Evolutionary conservation across 2,329 filamentous ascomycete genomes (phyloP).

Genomic region (Epichloe bromicola): DNA sequence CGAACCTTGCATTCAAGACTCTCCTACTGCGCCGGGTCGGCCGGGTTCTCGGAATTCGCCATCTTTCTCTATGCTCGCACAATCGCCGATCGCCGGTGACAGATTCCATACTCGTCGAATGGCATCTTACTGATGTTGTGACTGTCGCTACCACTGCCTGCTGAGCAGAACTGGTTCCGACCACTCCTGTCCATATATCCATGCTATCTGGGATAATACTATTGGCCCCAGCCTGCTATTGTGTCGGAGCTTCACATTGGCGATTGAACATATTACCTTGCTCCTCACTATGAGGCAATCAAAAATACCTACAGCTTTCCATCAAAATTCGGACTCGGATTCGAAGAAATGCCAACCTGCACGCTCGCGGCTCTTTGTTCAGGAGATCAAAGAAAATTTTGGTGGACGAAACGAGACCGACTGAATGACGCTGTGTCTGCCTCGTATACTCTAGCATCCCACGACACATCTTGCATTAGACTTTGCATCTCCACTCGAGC

Average conservation of each 20-base stretch:
- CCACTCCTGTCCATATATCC: conserved; percentile 8
- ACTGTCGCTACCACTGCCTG: conserved; percentile 13
- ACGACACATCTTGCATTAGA: neutral
- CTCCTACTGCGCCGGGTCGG: conserved; percentile 42
- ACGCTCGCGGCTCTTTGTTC: too few species aligned
- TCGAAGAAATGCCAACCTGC: neutral
- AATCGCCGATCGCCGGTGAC: conserved; percentile 33
- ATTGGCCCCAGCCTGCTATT: neutral
- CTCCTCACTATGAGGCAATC: neutral
- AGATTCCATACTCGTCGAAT: conserved; percentile 45
- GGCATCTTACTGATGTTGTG: conserved; percentile 43
- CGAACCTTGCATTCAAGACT: conserved; percentile 39
- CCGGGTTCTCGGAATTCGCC: conserved; percentile 24
- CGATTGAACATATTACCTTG: neutral
- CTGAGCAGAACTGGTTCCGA: conserved; percentile 13
- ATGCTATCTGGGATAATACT: conserved; percentile 10
- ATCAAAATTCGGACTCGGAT: neutral
- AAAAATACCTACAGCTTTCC: neutral
- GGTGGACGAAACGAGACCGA: neutral
- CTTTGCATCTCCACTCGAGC: neutral
- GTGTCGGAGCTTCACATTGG: conserved; percentile 1
- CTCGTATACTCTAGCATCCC: neutral
- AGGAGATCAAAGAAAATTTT: neutral
- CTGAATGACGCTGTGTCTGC: neutral
- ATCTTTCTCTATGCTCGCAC: conserved; percentile 30